Evolutionary conservation across 495 filamentous ascomycete genomes (phyloP).

Genomic region (Penicillium crystallinum): DNA sequence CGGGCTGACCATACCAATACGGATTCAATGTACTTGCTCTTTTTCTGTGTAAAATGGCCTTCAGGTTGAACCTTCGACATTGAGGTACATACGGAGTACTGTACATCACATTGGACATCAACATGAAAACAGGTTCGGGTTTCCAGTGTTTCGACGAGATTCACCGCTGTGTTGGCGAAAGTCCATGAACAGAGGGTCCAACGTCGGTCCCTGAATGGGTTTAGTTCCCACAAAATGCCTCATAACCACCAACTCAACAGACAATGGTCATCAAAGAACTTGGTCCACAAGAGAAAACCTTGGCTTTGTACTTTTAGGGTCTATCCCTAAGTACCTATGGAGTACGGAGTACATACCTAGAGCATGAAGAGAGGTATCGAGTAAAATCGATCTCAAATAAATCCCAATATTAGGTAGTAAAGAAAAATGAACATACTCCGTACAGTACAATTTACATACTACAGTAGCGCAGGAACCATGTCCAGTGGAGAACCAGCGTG

Average conservation of each 20-base stretch:
- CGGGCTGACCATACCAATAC: constrained; percentile 1
- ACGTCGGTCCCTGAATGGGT: constrained; percentile 14
- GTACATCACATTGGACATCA: neutral
- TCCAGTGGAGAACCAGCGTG: neutral
- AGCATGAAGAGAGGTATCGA: too few relatives aligned
- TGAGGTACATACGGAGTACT: too few relatives aligned
- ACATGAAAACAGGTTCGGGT: too few relatives aligned
- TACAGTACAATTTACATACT: neutral
- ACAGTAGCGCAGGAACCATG: neutral
- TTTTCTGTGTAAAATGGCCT: too few relatives aligned
- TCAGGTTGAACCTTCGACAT: too few relatives aligned
- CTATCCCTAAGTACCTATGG: too few relatives aligned
- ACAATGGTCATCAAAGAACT: constrained; percentile 18
- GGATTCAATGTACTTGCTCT: too few relatives aligned
- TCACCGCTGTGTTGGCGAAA: constrained; percentile 3
- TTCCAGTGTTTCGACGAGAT: neutral
- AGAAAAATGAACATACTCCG: neutral
- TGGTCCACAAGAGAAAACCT: constrained; percentile 7
- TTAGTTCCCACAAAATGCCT: constrained; percentile 30
- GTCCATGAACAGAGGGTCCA: neutral
- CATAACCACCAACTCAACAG: constrained; percentile 21
- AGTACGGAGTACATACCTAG: too few relatives aligned
- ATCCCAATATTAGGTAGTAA: too few relatives aligned
- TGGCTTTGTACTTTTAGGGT: neutral
- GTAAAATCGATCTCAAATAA: too few relatives aligned